phyloP scores from a whole-genome alignment of 2,329 filamentous ascomycete genomes.

The Pochonia chlamydosporia region DNA sequence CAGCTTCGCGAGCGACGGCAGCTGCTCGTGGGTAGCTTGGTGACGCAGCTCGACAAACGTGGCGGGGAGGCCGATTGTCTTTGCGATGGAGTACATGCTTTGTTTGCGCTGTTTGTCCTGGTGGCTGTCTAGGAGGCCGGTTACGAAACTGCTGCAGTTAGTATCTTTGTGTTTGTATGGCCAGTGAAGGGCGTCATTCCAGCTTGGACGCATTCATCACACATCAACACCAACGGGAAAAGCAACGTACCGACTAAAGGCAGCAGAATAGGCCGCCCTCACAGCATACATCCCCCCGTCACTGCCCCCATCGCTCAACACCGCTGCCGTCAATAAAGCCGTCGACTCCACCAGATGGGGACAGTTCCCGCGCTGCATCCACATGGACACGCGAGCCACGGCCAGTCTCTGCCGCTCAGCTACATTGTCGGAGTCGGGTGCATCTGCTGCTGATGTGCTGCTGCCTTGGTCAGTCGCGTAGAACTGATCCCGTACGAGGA shows the following conservation, averaged over 20 bases:
- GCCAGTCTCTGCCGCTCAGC: conserved; percentile 36
- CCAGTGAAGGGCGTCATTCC: not conserved
- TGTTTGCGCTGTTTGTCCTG: conserved; percentile 61
- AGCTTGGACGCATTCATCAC: too few species aligned
- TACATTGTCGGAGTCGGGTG: not conserved
- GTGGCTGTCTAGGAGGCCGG: conserved; percentile 69
- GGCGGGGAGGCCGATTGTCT: conserved; percentile 62
- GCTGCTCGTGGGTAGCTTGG: conserved; percentile 82
- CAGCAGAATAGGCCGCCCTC: conserved; percentile 65
- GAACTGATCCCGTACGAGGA: conserved; percentile 58
- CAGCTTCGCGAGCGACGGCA: conserved; percentile 70
- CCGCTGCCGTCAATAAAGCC: conserved; percentile 63
- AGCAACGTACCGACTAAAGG: conserved; percentile 61
- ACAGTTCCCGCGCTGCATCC: conserved; percentile 68
- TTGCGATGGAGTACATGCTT: conserved; percentile 68
- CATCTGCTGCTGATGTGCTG: conserved; percentile 2
- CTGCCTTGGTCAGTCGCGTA: conserved; percentile 34
- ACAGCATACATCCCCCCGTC: conserved; percentile 49
- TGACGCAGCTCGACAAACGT: conserved; percentile 87
- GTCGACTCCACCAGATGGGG: conserved; percentile 78
- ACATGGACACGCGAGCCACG: conserved; percentile 56
- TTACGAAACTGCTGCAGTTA: conserved; percentile 60
- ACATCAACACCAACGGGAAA: too few species aligned
- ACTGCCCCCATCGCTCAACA: conserved; percentile 51
- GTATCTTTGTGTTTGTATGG: not conserved